phyloP scores from a whole-genome alignment of 148 eudicot species.

The Rhododendron vialii region DNA sequence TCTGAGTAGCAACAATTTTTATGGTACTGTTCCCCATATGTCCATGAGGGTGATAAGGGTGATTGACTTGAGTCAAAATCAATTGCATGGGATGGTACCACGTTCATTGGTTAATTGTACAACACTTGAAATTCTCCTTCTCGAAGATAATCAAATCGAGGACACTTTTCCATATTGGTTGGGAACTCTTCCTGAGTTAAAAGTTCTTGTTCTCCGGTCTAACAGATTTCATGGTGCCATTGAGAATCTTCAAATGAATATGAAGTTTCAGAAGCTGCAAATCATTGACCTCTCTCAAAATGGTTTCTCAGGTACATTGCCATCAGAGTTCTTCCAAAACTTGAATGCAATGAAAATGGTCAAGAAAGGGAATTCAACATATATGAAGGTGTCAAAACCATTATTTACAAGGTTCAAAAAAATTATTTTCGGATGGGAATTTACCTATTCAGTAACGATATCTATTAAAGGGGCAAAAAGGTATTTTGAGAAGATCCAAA shows the following conservation, averaged over 20 bases:
- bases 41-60: neutral
- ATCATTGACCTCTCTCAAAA: neutral
- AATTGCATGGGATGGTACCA: neutral
- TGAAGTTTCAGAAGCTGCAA: neutral
- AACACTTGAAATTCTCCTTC: neutral
- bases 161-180: neutral
- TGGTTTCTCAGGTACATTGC: neutral
- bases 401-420: too few species aligned
- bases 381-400: neutral
- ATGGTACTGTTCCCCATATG: neutral
- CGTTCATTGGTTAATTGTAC: neutral
- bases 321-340: neutral
- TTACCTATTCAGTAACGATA: neutral
- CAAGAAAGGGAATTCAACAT: neutral
- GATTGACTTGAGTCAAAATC: neutral
- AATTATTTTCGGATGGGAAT: neutral
- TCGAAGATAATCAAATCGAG: neutral
- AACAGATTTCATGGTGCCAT: neutral
- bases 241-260: neutral
- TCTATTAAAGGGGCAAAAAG: neutral
- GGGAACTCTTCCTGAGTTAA: neutral
- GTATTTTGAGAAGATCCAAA: neutral
- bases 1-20: neutral
- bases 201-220: neutral
- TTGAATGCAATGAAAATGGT: neutral